Conservation (phyloP, 2,329 filamentous ascomycete species). For the Rasamsonia emersonii region DNA sequence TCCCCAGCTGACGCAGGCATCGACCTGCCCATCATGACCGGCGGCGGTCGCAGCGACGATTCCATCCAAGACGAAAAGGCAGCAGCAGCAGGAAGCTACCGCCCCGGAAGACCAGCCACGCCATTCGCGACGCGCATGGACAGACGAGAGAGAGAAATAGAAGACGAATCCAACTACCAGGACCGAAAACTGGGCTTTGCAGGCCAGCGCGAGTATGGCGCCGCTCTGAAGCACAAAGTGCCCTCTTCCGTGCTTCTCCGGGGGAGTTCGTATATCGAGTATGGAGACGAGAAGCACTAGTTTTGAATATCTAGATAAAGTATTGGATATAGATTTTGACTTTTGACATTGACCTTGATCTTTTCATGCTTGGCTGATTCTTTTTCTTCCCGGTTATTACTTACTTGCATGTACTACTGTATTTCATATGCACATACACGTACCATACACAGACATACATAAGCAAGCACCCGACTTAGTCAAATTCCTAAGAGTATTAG, state of each 20-base stretch:
- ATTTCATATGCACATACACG: too few species aligned
- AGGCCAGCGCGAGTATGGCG: conserved; percentile 26
- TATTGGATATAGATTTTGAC: neutral
- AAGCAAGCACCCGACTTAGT: too few species aligned
- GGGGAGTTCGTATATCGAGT: conserved; percentile 31
- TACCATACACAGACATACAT: too few species aligned
- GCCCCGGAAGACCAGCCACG: too few species aligned
- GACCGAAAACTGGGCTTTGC: conserved; percentile 38
- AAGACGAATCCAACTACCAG: conserved; percentile 20
- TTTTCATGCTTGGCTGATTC: conserved; percentile 1
- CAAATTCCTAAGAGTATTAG: too few species aligned
- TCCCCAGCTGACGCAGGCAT: too few species aligned
- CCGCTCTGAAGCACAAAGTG: conserved; percentile 18
- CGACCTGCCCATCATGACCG: conserved; percentile 3
- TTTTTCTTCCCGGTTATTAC: neutral
- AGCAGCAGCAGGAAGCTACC: too few species aligned
- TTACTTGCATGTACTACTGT: too few species aligned
- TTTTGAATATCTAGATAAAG: neutral
- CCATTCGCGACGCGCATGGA: neutral
- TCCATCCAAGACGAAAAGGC: too few species aligned
- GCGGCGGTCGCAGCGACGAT: neutral
- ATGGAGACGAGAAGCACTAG: conserved; percentile 25
- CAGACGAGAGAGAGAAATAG: neutral
- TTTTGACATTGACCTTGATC: conserved; percentile 4
- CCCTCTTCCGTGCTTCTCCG: conserved; percentile 13